These are phyloP conservation scores for Platismatia glauca DNA, from an alignment of 495 filamentous ascomycete species.

Conservation along the genomic window DNA sequence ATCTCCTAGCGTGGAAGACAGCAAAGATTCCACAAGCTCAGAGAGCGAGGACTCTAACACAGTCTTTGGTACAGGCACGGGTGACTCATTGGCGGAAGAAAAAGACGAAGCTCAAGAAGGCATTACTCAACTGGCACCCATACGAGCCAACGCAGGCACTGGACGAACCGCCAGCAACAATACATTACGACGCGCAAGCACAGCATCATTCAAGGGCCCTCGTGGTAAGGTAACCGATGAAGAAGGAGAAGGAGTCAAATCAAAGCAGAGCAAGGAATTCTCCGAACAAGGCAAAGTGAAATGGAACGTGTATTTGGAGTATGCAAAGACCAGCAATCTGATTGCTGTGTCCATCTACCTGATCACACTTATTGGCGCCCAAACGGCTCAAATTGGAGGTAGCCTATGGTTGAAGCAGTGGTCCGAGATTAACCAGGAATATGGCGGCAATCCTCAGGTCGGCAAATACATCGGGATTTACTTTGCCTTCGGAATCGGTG, in stretches of 20 bases:
- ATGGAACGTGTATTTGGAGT: slow-evolving; percentile 82
- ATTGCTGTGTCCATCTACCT: slow-evolving; percentile 76
- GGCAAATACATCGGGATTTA: slow-evolving; percentile 93
- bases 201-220: slow-evolving; percentile 80
- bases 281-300: slow-evolving; percentile 94
- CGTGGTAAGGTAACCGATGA: slow-evolving; percentile 77
- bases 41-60: slow-evolving; percentile 46
- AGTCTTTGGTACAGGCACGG: slow-evolving; percentile 36
- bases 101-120: slow-evolving; percentile 66
- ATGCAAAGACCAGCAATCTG: slow-evolving; percentile 89
- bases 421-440: slow-evolving; percentile 66
- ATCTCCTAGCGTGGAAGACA: slow-evolving; percentile 43
- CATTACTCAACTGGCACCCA: slow-evolving; percentile 59
- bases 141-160: slow-evolving; percentile 43
- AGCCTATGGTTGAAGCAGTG: slow-evolving; percentile 91
- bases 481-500: slow-evolving; percentile 87
- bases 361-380: slow-evolving; percentile 63
- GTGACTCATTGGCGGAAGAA: slow-evolving; percentile 40
- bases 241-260: slow-evolving; percentile 62
- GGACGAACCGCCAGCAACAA: slow-evolving; percentile 57
- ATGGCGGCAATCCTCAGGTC: slow-evolving; percentile 59
- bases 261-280: slow-evolving; percentile 76
- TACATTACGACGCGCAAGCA: slow-evolving; percentile 81
- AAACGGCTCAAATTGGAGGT: slow-evolving; percentile 70
- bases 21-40: slow-evolving; percentile 39